phyloP scores from a whole-genome alignment of 2,329 filamentous ascomycete genomes.

The Aspergillus vadensis region DNA sequence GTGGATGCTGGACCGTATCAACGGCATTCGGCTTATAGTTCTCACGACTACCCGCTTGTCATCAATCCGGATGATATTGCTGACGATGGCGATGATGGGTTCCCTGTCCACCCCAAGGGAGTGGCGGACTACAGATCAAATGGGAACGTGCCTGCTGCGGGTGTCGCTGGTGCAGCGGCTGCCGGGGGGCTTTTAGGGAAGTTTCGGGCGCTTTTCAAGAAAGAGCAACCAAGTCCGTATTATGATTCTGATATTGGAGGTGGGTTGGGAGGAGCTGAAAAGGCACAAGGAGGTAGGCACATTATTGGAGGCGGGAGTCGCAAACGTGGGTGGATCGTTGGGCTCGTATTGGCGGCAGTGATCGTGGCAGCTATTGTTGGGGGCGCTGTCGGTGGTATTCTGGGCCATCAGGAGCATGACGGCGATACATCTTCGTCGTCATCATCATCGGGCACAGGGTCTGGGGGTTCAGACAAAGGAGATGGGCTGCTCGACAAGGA shows the following conservation, averaged over 20 bases:
- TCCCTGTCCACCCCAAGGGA: slow-evolving; percentile 49
- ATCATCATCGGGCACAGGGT: slow-evolving; percentile 49
- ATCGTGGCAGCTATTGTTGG: slow-evolving; percentile 70
- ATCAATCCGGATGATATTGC: slow-evolving; percentile 78
- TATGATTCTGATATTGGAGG: slow-evolving; percentile 58
- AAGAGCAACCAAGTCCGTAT: slow-evolving; percentile 45
- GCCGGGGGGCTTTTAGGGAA: slow-evolving; percentile 46
- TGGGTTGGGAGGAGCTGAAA: slow-evolving; percentile 53
- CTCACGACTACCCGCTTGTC: slow-evolving; percentile 52
- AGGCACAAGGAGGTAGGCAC: slow-evolving; percentile 63
- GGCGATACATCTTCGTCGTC: slow-evolving; percentile 21
- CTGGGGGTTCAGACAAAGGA: slow-evolving; percentile 59
- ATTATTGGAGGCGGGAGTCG: slow-evolving; percentile 64
- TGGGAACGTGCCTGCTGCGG: slow-evolving; percentile 42
- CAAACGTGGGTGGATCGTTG: slow-evolving; percentile 69
- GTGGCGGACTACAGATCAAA: neutral
- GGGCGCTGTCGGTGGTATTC: slow-evolving; percentile 71
- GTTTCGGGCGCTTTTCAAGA: slow-evolving; percentile 46
- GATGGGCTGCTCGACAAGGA: slow-evolving; percentile 69
- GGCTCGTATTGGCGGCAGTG: slow-evolving; percentile 66
- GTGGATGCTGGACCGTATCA: slow-evolving; percentile 63
- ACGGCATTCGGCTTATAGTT: slow-evolving; percentile 57
- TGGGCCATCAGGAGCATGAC: slow-evolving; percentile 57
- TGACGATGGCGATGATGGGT: slow-evolving; percentile 86
- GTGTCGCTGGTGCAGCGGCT: slow-evolving; percentile 47